Evolutionary conservation across 768 basidiomycete genomes (phyloP).

Genomic region (Rhodotorula paludigena): DNA sequence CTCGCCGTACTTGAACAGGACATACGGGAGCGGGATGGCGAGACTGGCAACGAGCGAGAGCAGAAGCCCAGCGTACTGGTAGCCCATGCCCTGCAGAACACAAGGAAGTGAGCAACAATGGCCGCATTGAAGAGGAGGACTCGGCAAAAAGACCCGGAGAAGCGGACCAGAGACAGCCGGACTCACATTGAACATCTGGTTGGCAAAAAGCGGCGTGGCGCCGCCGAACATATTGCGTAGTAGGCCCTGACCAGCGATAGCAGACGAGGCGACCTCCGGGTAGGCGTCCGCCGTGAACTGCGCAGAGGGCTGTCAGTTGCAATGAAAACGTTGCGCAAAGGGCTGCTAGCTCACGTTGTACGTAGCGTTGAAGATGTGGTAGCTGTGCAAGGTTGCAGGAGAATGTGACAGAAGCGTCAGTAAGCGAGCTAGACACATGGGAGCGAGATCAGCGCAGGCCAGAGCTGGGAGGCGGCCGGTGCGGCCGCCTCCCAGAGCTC

Average conservation of each 20-base stretch:
- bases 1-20: slow-evolving; percentile 33
- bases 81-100: neutral
- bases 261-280: slow-evolving; percentile 33
- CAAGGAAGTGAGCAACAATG: neutral
- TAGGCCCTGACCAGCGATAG: slow-evolving; percentile 42
- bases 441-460: too few species aligned
- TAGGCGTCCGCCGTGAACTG: slow-evolving; percentile 38
- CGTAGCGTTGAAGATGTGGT: slow-evolving; percentile 26
- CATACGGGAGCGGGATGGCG: slow-evolving; percentile 28
- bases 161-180: too few species aligned
- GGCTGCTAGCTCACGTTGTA: too few species aligned
- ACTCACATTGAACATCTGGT: slow-evolving; percentile 19
- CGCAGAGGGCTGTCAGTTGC: neutral
- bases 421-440: too few species aligned
- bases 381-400: too few species aligned
- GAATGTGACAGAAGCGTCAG: too few species aligned
- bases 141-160: too few species aligned
- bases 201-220: slow-evolving; percentile 10
- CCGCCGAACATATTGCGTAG: slow-evolving; percentile 38
- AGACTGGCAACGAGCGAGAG: slow-evolving; percentile 30
- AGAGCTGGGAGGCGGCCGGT: too few species aligned
- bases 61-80: slow-evolving; percentile 25
- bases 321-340: neutral
- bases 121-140: neutral
- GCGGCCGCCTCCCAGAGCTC: too few species aligned